Percentiles rank a stretch among this genome's conserved stretches.
Evolutionary conservation across 2,329 filamentous ascomycete species (phyloP).

Genomic region (Xylariomycetidae sp.): DNA sequence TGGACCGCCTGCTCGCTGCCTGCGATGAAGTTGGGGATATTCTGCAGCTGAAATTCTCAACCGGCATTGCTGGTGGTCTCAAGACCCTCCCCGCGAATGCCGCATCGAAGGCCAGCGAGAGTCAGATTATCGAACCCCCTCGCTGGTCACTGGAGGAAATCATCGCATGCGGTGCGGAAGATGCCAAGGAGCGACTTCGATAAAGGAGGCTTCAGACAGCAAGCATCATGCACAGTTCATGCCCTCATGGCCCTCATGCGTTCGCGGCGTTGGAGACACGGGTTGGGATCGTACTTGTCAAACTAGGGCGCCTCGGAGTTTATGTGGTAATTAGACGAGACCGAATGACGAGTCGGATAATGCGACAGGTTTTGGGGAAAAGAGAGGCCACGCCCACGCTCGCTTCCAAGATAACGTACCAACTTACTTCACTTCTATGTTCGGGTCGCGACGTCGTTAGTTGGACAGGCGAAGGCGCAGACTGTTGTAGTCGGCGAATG

Average conservation of each 20-base stretch:
- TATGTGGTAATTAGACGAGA: no score
- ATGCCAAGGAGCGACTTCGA: slow-evolving; percentile 69
- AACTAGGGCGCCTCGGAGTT: no score
- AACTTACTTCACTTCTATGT: slow-evolving; percentile 1
- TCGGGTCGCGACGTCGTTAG: neutral
- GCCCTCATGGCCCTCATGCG: no score
- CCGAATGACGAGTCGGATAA: neutral
- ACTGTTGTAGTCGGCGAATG: neutral
- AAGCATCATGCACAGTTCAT: no score
- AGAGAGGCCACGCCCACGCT: slow-evolving; percentile 1
- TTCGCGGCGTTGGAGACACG: no score
- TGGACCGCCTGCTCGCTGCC: slow-evolving; percentile 81
- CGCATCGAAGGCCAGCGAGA: slow-evolving; percentile 65
- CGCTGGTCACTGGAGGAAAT: slow-evolving; percentile 84
- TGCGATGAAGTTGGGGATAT: slow-evolving; percentile 92
- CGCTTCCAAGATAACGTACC: slow-evolving; percentile 1
- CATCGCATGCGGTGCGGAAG: slow-evolving; percentile 65
- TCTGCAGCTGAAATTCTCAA: slow-evolving; percentile 95
- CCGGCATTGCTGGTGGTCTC: slow-evolving; percentile 83
- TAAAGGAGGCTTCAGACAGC: slow-evolving; percentile 17
- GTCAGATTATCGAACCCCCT: slow-evolving; percentile 68
- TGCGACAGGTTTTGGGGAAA: neutral
- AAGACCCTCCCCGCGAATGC: slow-evolving; percentile 68
- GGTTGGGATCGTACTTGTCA: no score
- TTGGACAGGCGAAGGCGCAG: neutral